phyloP scores from a whole-genome alignment of 768 basidiomycete species.

The Russula ochroleuca region DNA sequence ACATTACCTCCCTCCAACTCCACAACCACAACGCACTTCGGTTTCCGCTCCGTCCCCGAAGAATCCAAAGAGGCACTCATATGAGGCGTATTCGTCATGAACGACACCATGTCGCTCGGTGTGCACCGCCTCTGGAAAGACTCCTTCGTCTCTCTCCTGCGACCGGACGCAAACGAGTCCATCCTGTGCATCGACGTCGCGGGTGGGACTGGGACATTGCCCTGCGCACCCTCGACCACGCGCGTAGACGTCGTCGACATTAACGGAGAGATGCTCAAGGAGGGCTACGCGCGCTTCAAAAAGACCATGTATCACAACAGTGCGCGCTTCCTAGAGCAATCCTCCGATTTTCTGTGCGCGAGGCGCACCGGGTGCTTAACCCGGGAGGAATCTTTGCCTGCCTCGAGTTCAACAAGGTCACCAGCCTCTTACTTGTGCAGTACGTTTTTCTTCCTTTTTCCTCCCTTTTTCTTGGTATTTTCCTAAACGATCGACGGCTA shows the following conservation, averaged over 20 bases:
- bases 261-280: constrained; percentile 91
- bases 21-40: constrained; percentile 76
- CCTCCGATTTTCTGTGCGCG: constrained; percentile 42
- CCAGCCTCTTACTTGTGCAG: constrained; percentile 81
- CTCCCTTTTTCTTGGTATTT: not conserved
- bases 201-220: constrained; percentile 99
- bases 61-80: constrained; percentile 86
- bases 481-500: not conserved
- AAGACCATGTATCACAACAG: constrained; percentile 99
- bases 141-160: constrained; percentile 69
- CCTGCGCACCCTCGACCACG: constrained; percentile 84
- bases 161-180: constrained; percentile 71
- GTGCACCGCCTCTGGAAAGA: constrained; percentile 98
- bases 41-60: constrained; percentile 85
- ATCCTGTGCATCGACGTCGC: constrained; percentile 90
- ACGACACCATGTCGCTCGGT: constrained; percentile 96
- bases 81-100: constrained; percentile 96
- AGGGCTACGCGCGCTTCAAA: constrained; percentile 85
- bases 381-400: constrained; percentile 95
- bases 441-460: constrained; percentile 43
- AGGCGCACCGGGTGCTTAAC: constrained; percentile 91
- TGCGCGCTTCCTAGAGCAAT: too few relatives aligned
- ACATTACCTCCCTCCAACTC: constrained; percentile 6
- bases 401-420: constrained; percentile 92
- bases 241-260: constrained; percentile 90